Conservation (phyloP, 2,329 filamentous ascomycete genomes). For the Penicillium brevicompactum region DNA sequence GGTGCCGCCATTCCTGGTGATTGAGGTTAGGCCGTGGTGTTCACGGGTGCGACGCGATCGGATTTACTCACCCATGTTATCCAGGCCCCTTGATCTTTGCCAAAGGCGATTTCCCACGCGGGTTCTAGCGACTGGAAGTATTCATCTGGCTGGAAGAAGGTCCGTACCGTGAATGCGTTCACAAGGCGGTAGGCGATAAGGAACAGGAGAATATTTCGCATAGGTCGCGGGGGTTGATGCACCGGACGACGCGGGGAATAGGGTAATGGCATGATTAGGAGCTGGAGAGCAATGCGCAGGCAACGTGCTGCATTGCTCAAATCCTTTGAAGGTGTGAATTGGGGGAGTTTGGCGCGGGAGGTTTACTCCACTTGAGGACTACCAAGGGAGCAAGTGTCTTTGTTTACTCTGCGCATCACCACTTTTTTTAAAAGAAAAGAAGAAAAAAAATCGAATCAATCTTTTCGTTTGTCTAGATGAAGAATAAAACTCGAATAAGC, state of each 20-base stretch:
- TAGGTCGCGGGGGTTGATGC: slow-evolving; percentile 10
- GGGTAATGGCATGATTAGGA: slow-evolving; percentile 8
- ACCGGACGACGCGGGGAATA: slow-evolving; percentile 12
- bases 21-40: slow-evolving; percentile 3
- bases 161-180: slow-evolving; percentile 76
- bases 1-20: slow-evolving; percentile 83
- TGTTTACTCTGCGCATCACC: neutral
- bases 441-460: too few relatives aligned
- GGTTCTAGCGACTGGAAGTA: slow-evolving; percentile 96
- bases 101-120: slow-evolving; percentile 88
- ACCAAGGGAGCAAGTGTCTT: neutral
- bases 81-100: slow-evolving; percentile 76
- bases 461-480: too few relatives aligned
- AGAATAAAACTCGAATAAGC: too few relatives aligned
- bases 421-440: neutral
- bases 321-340: neutral
- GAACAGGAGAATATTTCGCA: slow-evolving; percentile 38
- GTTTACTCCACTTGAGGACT: too few relatives aligned
- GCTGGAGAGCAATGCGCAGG: neutral
- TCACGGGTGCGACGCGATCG: neutral
- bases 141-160: slow-evolving; percentile 98
- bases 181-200: slow-evolving; percentile 71
- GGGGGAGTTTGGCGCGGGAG: neutral
- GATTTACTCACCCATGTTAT: slow-evolving; percentile 79
- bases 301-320: slow-evolving; percentile 3